Conservation (phyloP, 1,284 basidiomycete genomes). For the Ganoderma leucocontextum region DNA sequence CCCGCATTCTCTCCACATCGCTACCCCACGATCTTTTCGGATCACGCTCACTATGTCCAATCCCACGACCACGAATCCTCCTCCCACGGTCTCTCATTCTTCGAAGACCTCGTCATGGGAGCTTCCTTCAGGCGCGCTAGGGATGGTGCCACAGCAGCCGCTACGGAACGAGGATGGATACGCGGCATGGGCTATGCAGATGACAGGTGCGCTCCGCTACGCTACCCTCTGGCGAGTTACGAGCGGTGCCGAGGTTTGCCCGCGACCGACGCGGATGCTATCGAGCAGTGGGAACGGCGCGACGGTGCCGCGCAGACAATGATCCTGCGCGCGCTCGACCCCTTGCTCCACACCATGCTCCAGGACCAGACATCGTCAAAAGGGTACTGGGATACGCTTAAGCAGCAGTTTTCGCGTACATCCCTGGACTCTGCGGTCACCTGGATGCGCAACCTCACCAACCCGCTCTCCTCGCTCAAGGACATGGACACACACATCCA, state of each 20-base stretch:
- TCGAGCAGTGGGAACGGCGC: conserved; percentile 10
- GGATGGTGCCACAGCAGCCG: conserved; percentile 9
- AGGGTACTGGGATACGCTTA: conserved; percentile 11
- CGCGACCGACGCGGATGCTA: background rate
- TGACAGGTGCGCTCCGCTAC: conserved; percentile 15
- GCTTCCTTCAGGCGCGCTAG: too few species aligned
- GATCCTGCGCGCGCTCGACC: conserved; percentile 9
- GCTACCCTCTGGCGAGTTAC: conserved; percentile 15
- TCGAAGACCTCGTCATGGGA: conserved; percentile 3
- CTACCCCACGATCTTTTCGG: background rate
- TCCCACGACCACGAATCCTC: background rate
- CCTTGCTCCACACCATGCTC: too few species aligned
- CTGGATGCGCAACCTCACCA: conserved; percentile 13
- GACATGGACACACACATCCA: conserved; percentile 11
- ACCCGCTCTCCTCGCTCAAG: conserved; percentile 14
- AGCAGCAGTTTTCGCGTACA: conserved; percentile 17
- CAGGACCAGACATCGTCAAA: background rate
- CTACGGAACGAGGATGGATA: conserved; percentile 17
- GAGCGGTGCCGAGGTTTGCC: conserved; percentile 1
- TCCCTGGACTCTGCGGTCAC: conserved; percentile 9
- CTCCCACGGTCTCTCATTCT: background rate
- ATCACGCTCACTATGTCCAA: background rate
- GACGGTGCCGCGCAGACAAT: conserved; percentile 12
- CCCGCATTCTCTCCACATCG: too few species aligned
- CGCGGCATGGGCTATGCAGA: conserved; percentile 5